phyloP scores from a whole-genome alignment of 2,329 filamentous ascomycete species.

The Calonectria crousiana region DNA sequence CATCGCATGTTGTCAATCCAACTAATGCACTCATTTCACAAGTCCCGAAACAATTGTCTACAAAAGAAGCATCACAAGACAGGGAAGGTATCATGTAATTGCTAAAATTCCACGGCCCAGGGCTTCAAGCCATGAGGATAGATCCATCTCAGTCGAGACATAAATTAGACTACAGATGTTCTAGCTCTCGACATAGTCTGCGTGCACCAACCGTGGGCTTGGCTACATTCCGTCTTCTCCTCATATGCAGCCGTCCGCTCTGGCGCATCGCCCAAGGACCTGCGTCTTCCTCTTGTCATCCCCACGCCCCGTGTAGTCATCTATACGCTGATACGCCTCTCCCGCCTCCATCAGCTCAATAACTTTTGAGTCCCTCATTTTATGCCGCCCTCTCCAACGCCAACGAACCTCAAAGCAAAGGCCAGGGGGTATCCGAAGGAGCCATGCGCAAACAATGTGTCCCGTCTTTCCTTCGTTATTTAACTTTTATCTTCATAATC shows the following conservation, averaged over 20 bases:
- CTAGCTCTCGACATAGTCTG: slow-evolving; percentile 12
- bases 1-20: neutral
- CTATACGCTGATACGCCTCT: slow-evolving; percentile 33
- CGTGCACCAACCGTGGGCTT: slow-evolving; percentile 19
- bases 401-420: slow-evolving; percentile 40
- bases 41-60: neutral
- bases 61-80: neutral
- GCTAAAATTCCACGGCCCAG: neutral
- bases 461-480: slow-evolving; percentile 31
- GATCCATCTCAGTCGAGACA: slow-evolving; percentile 16
- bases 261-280: neutral
- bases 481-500: slow-evolving; percentile 35
- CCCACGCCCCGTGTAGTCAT: slow-evolving; percentile 32
- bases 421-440: slow-evolving; percentile 38
- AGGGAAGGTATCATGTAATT: neutral
- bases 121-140: slow-evolving; percentile 3
- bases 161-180: slow-evolving; percentile 19
- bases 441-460: slow-evolving; percentile 32
- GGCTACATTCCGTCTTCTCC: slow-evolving; percentile 13
- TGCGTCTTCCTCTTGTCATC: slow-evolving; percentile 25
- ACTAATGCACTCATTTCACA: neutral
- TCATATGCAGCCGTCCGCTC: slow-evolving; percentile 1
- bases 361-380: slow-evolving; percentile 41
- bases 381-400: slow-evolving; percentile 44
- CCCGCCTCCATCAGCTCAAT: slow-evolving; percentile 36